Percentiles rank a stretch among this genome's conserved stretches.
Evolutionary conservation across 148 eudicot genomes (phyloP).

Genomic region (Rhododendron simsii): DNA sequence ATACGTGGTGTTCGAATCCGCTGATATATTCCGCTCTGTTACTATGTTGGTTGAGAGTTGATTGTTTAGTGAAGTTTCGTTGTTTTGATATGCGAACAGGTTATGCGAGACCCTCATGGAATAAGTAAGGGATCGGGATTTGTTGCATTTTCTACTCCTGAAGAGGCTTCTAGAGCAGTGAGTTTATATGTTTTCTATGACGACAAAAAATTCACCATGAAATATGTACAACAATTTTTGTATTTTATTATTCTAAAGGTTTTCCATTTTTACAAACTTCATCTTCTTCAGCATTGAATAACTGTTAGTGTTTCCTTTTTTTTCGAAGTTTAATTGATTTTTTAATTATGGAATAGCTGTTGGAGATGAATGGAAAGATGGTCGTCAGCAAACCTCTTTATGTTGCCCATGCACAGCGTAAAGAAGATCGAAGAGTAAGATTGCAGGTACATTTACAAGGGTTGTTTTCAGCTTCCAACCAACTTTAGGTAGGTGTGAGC

Average conservation of each 20-base stretch:
- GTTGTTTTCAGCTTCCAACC: no score
- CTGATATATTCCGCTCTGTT: background rate
- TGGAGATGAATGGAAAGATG: conserved; percentile 92
- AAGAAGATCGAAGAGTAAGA: conserved; percentile 84
- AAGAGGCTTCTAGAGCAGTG: conserved; percentile 92
- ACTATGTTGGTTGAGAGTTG: background rate
- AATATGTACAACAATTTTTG: background rate
- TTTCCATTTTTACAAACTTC: background rate
- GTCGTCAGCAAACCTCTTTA: conserved; percentile 73
- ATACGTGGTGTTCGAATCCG: background rate
- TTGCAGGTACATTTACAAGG: conserved; percentile 49
- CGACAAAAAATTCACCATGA: background rate
- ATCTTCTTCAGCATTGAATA: background rate
- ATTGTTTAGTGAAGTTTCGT: background rate
- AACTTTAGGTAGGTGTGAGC: no score
- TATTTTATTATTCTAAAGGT: background rate
- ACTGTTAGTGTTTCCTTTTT: background rate
- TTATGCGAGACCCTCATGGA: conserved; percentile 85
- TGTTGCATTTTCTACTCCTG: conserved; percentile 84
- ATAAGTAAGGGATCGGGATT: conserved; percentile 86
- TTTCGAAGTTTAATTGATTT: background rate
- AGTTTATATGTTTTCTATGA: conserved; percentile 23
- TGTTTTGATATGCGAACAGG: conserved; percentile 38
- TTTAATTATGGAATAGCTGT: conserved; percentile 31
- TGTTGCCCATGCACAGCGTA: conserved; percentile 88